Evolutionary conservation across 306 rosid species (phyloP).

Genomic region (Herpetospermum pedunculosum): DNA sequence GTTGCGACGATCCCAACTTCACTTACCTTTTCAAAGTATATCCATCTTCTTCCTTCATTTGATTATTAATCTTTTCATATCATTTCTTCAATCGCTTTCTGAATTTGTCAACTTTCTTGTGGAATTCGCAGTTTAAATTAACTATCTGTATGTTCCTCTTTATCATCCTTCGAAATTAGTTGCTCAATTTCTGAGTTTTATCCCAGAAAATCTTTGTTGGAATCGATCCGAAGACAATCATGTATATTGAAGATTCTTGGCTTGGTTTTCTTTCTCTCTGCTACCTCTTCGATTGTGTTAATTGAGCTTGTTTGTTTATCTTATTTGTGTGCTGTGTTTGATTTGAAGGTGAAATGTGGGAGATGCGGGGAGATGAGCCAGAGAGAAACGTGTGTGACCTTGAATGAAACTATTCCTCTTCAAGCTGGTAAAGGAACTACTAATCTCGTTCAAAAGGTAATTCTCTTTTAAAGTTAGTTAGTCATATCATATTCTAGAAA

Average conservation of each 20-base stretch:
- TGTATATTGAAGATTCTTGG: not conserved
- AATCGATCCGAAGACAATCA: not conserved
- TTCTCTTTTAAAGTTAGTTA: not conserved
- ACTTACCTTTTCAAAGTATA: conserved; percentile 73
- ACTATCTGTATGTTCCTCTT: not conserved
- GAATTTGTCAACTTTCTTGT: not conserved
- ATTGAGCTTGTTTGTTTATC: not conserved
- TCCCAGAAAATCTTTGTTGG: not conserved
- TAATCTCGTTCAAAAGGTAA: conserved; percentile 80
- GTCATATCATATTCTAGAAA: not conserved
- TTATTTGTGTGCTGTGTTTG: not conserved
- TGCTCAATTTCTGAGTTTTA: not conserved
- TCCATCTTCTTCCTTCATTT: not conserved
- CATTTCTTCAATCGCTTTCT: not conserved
- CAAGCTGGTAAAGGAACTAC: conserved; percentile 63
- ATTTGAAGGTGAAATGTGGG: conserved; percentile 57
- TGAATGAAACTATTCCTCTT: conserved; percentile 64
- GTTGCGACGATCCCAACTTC: conserved; percentile 77
- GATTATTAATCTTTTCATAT: not conserved
- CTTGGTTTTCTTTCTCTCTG: not conserved
- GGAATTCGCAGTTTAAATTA: not conserved
- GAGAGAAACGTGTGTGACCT: conserved; percentile 57
- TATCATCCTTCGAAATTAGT: not conserved
- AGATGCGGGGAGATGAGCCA: conserved; percentile 78
- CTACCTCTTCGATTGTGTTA: not conserved